Base-by-base conservation (phyloP, 1,284 basidiomycete species). In the Leccinum fuscescens region DNA sequence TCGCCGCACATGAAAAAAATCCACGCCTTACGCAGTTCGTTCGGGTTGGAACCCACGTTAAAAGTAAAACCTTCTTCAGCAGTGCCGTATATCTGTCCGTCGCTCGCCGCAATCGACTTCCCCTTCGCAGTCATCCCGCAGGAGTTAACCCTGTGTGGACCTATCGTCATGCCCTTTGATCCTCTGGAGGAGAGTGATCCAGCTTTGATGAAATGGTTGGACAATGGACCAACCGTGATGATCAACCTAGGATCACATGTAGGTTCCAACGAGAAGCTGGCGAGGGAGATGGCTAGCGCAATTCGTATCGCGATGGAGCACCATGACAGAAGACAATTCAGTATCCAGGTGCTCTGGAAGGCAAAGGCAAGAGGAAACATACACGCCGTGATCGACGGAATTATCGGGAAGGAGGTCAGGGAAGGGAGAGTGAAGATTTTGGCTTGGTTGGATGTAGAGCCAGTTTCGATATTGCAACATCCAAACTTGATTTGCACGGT, bases 401-500 rank as follows among this genome's bases (percentile, higher is more conserved):
- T 59, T 9, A 39, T 64, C 1, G 60, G 55, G 20, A 44, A 53
- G 20, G 20, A 22, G 7, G 15, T 22, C 7, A 24, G 3, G 5
- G 53, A 42, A 54, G 37, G 53, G 9, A 54, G 53, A 12, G 53
- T 54, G n/a, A 54, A 54, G 35, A 6, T 54, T 35, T 4, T 54
- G 6, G 9, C 22, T 29, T 65, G 60, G 64, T 20, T 65, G 24
- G 55, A 66, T 2, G 56, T 24, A 20, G 63, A 65, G 9, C 57
- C 64, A 0, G 48, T 58, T 9, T 48, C 66, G 12, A 53, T 65
- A 54, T 49, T 67, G 7, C 64, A 66, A 37, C 64, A 64, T 52
- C 51, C 54, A 1, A 63, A 64, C 24, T n/a, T 66, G 46, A 35
- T 64, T 33, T 67, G 64, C 27, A 60, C 52, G 4, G 62, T 67